Conservation (phyloP, 805 yeast species). For the Cyberlindnera sargentensis region DNA sequence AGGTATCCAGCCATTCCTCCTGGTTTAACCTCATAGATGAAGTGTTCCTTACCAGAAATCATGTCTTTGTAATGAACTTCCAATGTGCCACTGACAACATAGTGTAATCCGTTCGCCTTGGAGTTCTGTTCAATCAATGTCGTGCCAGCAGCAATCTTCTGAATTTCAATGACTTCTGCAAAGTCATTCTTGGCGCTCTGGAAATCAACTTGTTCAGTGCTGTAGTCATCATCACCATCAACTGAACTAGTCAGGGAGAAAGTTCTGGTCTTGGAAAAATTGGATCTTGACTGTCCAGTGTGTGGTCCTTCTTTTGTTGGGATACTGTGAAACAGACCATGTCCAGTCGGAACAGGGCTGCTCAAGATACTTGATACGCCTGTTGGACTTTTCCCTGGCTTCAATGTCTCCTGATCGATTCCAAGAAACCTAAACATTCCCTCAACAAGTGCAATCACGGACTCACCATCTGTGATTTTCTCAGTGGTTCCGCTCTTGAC, state of each 20-base stretch:
- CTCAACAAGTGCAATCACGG: conserved; percentile 60
- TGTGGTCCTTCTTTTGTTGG: not conserved
- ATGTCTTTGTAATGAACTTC: conserved; percentile 50
- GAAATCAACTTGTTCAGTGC: conserved; percentile 31
- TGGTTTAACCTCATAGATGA: conserved; percentile 50
- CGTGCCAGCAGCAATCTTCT: conserved; percentile 44
- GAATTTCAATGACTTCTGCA: conserved; percentile 51
- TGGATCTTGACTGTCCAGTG: not conserved
- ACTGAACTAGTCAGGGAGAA: conserved; percentile 3
- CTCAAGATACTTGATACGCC: conserved; percentile 9
- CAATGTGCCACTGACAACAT: conserved; percentile 70
- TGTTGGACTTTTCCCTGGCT: conserved; percentile 17
- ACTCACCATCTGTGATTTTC: conserved; percentile 66
- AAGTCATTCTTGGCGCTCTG: conserved; percentile 50
- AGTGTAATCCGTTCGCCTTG: conserved; percentile 67
- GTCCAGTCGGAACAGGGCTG: conserved; percentile 15
- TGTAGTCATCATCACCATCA: conserved; percentile 6
- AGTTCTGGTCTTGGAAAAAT: conserved; percentile 1
- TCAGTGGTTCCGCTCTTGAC: conserved; percentile 7
- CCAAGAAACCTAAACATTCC: conserved; percentile 67
- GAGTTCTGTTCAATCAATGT: conserved; percentile 58
- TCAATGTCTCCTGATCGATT: conserved; percentile 35
- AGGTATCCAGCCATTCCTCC: conserved; percentile 90
- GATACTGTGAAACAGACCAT: conserved; percentile 10
- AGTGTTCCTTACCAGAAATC: conserved; percentile 27